Percentiles rank a stretch among this genome's conserved stretches.
Conservation (phyloP, 2,329 filamentous ascomycete genomes). For the Penicillium capsulatum region DNA sequence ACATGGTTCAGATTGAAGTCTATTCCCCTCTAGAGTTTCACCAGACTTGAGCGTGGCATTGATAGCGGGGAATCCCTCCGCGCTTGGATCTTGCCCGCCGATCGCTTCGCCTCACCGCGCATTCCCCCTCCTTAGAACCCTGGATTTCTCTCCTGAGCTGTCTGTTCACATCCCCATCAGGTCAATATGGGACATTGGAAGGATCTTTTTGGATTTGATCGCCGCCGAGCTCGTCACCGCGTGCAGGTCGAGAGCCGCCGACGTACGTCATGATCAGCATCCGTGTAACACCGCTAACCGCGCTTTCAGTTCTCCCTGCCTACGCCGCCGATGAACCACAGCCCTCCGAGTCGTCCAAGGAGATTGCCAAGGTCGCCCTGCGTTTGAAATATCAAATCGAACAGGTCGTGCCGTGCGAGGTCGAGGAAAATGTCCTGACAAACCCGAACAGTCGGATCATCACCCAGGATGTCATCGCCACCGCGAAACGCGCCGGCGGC, state of each 20-base stretch:
- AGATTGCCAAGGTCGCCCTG: conserved; percentile 85
- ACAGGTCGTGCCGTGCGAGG: conserved; percentile 82
- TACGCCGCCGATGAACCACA: conserved; percentile 40
- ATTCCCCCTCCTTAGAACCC: neutral
- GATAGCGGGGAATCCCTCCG: conserved; percentile 2
- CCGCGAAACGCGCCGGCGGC: conserved; percentile 77
- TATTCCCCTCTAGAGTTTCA: no score
- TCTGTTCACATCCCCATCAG: neutral
- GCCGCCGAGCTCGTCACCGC: conserved; percentile 28
- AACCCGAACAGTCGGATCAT: conserved; percentile 80
- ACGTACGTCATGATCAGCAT: conserved; percentile 33
- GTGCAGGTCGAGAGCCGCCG: conserved; percentile 38
- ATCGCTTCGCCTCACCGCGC: conserved; percentile 6
- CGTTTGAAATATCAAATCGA: conserved; percentile 88
- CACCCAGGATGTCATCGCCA: conserved; percentile 71
- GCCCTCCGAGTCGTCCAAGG: conserved; percentile 67
- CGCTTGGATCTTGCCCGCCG: conserved; percentile 8
- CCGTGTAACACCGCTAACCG: conserved; percentile 11
- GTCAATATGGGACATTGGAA: conserved; percentile 38
- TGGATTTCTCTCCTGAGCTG: neutral
- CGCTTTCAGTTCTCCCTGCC: conserved; percentile 43
- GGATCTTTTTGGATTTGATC: conserved; percentile 30
- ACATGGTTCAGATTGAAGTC: no score
- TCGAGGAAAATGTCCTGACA: conserved; percentile 71
- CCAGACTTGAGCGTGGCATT: no score